phyloP scores from a whole-genome alignment of 768 basidiomycete genomes.

The Tulasnella calospora region DNA sequence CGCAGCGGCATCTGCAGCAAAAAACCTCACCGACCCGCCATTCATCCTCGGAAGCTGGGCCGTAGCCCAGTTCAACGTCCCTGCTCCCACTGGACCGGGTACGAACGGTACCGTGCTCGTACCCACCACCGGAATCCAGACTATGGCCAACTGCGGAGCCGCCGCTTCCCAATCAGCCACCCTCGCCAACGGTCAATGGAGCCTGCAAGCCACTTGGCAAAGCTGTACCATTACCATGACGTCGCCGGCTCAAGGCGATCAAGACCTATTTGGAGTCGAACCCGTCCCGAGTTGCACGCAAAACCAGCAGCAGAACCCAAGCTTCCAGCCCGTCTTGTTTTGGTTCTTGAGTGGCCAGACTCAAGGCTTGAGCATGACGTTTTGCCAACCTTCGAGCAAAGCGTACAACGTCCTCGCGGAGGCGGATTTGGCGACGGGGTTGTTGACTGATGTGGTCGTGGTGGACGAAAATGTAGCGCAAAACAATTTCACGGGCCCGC shows the following conservation, averaged over 20 bases:
- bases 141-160: conserved; percentile 4
- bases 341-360: conserved; percentile 11
- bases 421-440: conserved; percentile 13
- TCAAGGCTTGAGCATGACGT: not conserved
- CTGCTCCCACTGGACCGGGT: not conserved
- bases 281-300: not conserved
- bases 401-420: conserved; percentile 22
- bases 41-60: conserved; percentile 15
- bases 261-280: conserved; percentile 16
- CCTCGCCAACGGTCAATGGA: not conserved
- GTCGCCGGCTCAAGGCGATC: not conserved
- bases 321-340: conserved; percentile 23
- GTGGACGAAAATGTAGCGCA: conserved; percentile 10
- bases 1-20: not conserved
- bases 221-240: conserved; percentile 1
- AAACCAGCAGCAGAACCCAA: not conserved
- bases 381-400: conserved; percentile 5
- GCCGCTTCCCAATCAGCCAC: not conserved
- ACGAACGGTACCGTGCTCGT: conserved; percentile 11
- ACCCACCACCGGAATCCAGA: not conserved
- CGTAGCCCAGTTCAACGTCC: conserved; percentile 18
- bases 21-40: conserved; percentile 11
- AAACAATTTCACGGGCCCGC: conserved; percentile 19
- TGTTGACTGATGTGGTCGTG: not conserved
- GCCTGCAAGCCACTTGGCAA: not conserved